These are phyloP conservation scores for Aspergillus carbonarius DNA, from an alignment of 2,329 filamentous ascomycete genomes.

Conservation along the genomic window DNA sequence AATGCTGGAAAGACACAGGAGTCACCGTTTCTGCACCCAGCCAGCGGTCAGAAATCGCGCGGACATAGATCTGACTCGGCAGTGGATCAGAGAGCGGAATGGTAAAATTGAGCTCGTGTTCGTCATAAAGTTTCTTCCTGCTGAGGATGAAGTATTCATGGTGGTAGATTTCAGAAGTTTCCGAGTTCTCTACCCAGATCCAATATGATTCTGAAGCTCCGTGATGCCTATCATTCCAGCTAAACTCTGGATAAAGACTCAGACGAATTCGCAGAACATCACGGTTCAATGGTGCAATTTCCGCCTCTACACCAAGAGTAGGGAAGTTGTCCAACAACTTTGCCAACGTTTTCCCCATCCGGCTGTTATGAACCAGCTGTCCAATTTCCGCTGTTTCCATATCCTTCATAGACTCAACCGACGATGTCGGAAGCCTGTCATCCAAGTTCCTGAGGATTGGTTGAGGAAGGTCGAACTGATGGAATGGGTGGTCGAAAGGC, in stretches of 20 bases:
- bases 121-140: constrained; percentile 83
- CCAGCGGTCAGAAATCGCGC: constrained; percentile 93
- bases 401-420: constrained; percentile 81
- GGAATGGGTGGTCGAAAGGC: constrained; percentile 91
- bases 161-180: constrained; percentile 96
- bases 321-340: constrained; percentile 88
- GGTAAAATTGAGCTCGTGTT: constrained; percentile 97
- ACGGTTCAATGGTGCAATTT: constrained; percentile 92
- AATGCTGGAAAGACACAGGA: constrained; percentile 93
- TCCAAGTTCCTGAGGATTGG: constrained; percentile 83
- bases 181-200: constrained; percentile 98
- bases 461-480: constrained; percentile 88
- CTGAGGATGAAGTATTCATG: constrained; percentile 96
- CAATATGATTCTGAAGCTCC: constrained; percentile 96
- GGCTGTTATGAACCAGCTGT: constrained; percentile 82
- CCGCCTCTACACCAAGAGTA: constrained; percentile 82
- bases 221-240: constrained; percentile 91
- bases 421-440: constrained; percentile 68
- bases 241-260: constrained; percentile 82
- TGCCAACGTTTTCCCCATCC: constrained; percentile 77
- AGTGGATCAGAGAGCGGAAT: constrained; percentile 92
- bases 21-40: constrained; percentile 93
- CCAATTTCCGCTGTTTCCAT: constrained; percentile 94
- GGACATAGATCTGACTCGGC: constrained; percentile 92
- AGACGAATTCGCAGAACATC: constrained; percentile 92